Conservation (phyloP, 1,284 basidiomycete genomes). For the Lignosus rhinocerotis region DNA sequence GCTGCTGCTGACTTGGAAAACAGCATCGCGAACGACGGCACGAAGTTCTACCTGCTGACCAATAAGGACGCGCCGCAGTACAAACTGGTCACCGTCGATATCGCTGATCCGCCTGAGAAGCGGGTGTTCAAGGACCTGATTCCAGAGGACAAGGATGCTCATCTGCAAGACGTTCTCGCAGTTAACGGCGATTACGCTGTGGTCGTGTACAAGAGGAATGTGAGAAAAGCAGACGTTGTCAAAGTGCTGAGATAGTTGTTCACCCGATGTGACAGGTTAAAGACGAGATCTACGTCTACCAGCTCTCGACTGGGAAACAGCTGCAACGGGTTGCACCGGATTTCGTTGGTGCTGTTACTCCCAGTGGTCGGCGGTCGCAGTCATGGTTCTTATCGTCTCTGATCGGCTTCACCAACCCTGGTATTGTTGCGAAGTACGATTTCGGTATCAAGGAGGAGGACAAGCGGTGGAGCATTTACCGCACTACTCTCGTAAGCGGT, state of each 20-base stretch:
- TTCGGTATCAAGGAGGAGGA: slow-evolving; percentile 47
- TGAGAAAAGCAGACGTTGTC: slow-evolving; percentile 34
- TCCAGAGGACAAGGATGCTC: slow-evolving; percentile 69
- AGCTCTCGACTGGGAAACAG: slow-evolving; percentile 55
- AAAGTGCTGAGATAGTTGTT: neutral
- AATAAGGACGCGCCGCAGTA: slow-evolving; percentile 67
- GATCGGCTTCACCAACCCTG: slow-evolving; percentile 76
- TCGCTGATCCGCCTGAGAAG: slow-evolving; percentile 47
- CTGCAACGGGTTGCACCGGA: slow-evolving; percentile 62
- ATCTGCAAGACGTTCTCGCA: slow-evolving; percentile 52
- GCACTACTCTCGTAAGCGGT: slow-evolving; percentile 64
- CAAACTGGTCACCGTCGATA: slow-evolving; percentile 68
- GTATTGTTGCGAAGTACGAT: slow-evolving; percentile 65
- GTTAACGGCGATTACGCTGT: slow-evolving; percentile 63
- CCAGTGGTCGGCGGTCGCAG: slow-evolving; percentile 56
- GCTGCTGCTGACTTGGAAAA: neutral
- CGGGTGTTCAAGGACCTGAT: slow-evolving; percentile 62
- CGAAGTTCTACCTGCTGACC: slow-evolving; percentile 65
- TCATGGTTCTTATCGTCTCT: slow-evolving; percentile 71
- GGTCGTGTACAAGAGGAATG: slow-evolving; percentile 75
- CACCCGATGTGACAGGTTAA: slow-evolving; percentile 53
- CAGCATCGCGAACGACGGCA: slow-evolving; percentile 70
- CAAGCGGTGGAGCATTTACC: slow-evolving; percentile 59
- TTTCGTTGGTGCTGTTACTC: slow-evolving; percentile 69
- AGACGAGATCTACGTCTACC: slow-evolving; percentile 80